phyloP scores from a whole-genome alignment of 768 basidiomycete genomes.

The Trametes meyenii region DNA sequence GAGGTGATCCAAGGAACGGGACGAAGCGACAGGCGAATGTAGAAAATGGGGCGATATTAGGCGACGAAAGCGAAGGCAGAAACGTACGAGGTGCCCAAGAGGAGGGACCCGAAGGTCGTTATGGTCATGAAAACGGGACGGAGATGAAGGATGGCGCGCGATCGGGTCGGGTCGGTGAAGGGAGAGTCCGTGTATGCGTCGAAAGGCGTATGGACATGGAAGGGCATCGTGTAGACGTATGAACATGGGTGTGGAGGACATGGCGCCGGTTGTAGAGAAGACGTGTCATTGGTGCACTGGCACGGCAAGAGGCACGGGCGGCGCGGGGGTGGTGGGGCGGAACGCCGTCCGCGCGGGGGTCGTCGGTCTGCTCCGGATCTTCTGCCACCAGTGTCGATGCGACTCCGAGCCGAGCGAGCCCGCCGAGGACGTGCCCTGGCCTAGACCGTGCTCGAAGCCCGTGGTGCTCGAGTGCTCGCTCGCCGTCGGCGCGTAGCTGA shows the following conservation, averaged over 20 bases:
- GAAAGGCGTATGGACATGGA: conserved; percentile 7
- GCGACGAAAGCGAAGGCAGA: background rate
- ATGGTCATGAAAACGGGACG: conserved; percentile 4
- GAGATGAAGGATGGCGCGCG: background rate
- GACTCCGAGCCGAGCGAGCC: conserved; percentile 1
- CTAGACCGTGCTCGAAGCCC: conserved; percentile 7
- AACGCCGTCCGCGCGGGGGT: conserved; percentile 15
- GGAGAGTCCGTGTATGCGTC: background rate
- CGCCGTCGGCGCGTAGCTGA: conserved; percentile 12
- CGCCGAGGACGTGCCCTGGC: background rate
- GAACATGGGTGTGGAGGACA: background rate
- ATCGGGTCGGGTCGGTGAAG: background rate
- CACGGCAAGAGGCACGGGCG: conserved; percentile 16
- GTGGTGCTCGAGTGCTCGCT: conserved; percentile 18
- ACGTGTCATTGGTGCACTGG: conserved; percentile 10
- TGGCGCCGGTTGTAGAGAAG: no score
- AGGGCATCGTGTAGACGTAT: background rate
- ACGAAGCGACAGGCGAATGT: background rate
- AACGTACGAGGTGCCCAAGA: background rate
- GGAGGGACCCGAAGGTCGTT: background rate
- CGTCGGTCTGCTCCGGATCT: conserved; percentile 26
- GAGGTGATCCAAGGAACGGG: background rate
- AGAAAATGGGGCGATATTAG: background rate
- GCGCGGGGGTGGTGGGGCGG: conserved; percentile 17
- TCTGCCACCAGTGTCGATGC: conserved; percentile 27